phyloP scores from a whole-genome alignment of 148 eudicot species.

The Linanthus parryae region DNA sequence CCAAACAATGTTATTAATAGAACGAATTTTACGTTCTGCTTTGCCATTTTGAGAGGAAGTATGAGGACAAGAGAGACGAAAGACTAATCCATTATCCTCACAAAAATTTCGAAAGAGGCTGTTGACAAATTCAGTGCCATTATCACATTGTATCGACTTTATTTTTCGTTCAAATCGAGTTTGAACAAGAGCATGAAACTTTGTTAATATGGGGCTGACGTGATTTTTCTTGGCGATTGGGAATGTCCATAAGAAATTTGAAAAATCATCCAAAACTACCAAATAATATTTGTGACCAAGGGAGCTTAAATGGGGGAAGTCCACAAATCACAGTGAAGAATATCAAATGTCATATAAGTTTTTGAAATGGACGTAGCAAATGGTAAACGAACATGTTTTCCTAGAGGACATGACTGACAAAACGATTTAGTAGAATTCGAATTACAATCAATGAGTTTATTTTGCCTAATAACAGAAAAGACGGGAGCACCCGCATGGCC shows the following conservation, averaged over 20 bases:
- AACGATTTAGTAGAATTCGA: background rate
- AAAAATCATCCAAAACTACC: too few relatives aligned
- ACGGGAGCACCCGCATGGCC: background rate
- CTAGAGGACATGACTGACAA: background rate
- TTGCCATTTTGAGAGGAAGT: too few relatives aligned
- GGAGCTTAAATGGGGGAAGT: background rate
- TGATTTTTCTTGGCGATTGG: background rate
- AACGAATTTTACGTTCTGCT: constrained; percentile 7
- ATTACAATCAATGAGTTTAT: background rate
- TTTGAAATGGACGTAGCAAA: too few relatives aligned
- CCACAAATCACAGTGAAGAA: background rate
- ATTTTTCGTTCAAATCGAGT: constrained; percentile 1
- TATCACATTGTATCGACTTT: background rate
- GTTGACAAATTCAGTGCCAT: too few relatives aligned
- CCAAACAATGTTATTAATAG: constrained; percentile 4
- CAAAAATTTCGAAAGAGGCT: background rate
- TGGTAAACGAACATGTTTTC: too few relatives aligned
- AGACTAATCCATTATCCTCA: background rate
- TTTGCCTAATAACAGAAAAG: background rate
- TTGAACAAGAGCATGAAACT: background rate
- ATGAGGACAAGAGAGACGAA: too few relatives aligned
- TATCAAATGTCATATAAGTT: too few relatives aligned
- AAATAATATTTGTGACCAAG: too few relatives aligned
- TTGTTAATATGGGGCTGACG: background rate
- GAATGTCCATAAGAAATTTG: background rate